Evolutionary conservation across 2,329 filamentous ascomycete species (phyloP).

Genomic region (Epichloe gansuensis): DNA sequence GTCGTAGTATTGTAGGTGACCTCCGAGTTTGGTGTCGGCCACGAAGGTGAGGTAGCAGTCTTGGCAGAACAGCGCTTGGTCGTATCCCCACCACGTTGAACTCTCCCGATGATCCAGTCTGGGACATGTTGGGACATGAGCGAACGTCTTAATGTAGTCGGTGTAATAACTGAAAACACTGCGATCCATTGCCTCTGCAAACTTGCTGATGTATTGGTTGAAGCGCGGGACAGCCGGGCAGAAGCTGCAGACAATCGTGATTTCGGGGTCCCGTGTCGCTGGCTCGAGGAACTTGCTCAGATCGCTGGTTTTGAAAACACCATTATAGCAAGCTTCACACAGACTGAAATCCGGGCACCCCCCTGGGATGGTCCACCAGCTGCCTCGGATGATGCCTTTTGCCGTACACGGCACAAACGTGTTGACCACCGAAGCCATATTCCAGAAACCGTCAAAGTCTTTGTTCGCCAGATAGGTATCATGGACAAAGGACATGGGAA

Average conservation of each 20-base stretch:
- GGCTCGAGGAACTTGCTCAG: constrained; percentile 18
- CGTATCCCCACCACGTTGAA: constrained; percentile 23
- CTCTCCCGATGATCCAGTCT: constrained; percentile 14
- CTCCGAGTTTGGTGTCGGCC: constrained; percentile 14
- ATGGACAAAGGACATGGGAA: constrained; percentile 15
- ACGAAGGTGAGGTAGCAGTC: constrained; percentile 22
- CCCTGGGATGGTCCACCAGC: constrained; percentile 21
- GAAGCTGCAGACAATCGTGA: constrained; percentile 19
- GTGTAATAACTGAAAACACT: constrained; percentile 19
- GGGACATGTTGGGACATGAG: constrained; percentile 16
- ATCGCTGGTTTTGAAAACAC: constrained; percentile 15
- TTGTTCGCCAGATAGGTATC: constrained; percentile 13
- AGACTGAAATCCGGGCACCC: constrained; percentile 14
- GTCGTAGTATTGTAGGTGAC: constrained; percentile 14
- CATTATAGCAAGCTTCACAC: constrained; percentile 22
- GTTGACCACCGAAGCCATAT: constrained; percentile 12
- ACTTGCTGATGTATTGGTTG: constrained; percentile 12
- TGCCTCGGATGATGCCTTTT: constrained; percentile 17
- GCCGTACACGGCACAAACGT: constrained; percentile 15
- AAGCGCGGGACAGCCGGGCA: constrained; percentile 15
- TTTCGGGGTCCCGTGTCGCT: constrained; percentile 7
- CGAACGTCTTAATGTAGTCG: constrained; percentile 18
- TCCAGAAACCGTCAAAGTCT: constrained; percentile 17
- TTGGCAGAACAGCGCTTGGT: constrained; percentile 19
- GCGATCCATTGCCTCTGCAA: constrained; percentile 18